Evolutionary conservation across 441 rosid genomes (phyloP).

Genomic region (Euphorbia celastroides): DNA sequence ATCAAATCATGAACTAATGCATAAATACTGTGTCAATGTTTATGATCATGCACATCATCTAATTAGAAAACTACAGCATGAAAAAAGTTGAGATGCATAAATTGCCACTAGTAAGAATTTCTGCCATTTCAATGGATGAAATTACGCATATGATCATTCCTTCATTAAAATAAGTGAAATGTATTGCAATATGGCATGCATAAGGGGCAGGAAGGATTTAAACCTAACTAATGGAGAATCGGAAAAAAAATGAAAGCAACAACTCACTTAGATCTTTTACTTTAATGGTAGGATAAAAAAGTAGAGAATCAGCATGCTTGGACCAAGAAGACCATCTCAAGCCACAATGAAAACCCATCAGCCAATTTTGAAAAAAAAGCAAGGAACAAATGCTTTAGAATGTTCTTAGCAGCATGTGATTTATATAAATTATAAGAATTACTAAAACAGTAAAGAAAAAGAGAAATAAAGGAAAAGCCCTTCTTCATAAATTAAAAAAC

Average conservation of each 20-base stretch:
- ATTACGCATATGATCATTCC: slow-evolving; percentile 1
- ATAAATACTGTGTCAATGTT: neutral
- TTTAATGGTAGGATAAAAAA: slow-evolving; percentile 27
- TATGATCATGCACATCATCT: slow-evolving; percentile 6
- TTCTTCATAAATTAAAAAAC: slow-evolving; percentile 25
- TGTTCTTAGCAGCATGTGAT: slow-evolving; percentile 57
- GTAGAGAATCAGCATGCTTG: slow-evolving; percentile 35
- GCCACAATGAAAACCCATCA: slow-evolving; percentile 22
- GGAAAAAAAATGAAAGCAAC: slow-evolving; percentile 21
- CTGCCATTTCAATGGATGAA: neutral
- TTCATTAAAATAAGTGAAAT: neutral
- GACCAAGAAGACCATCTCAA: slow-evolving; percentile 27
- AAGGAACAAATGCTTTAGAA: slow-evolving; percentile 46
- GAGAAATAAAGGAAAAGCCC: slow-evolving; percentile 36
- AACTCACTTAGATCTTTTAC: slow-evolving; percentile 18
- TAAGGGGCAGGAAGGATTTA: neutral
- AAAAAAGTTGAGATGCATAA: neutral
- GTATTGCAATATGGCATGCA: neutral
- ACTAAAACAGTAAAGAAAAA: slow-evolving; percentile 27
- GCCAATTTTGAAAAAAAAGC: slow-evolving; percentile 29
- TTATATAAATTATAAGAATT: slow-evolving; percentile 21
- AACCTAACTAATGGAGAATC: slow-evolving; percentile 3
- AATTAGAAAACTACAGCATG: neutral
- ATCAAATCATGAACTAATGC: neutral
- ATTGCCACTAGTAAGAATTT: neutral